These are phyloP conservation scores for Colletotrichum camelliae DNA, from an alignment of 2,329 filamentous ascomycete species.

Conservation along the genomic window DNA sequence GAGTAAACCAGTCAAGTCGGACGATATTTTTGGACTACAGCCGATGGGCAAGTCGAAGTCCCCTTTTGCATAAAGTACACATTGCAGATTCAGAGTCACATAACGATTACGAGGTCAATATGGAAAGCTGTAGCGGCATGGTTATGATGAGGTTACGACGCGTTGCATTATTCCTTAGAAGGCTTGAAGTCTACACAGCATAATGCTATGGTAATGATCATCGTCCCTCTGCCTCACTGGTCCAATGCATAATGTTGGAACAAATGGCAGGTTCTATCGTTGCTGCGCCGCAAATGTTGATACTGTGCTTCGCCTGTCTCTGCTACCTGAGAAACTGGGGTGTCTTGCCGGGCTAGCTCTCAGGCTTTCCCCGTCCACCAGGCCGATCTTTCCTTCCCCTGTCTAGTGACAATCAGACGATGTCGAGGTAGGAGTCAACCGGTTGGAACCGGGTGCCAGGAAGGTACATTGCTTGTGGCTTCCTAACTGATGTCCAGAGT, in stretches of 20 bases:
- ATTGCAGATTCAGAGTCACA: not conserved
- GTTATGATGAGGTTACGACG: not conserved
- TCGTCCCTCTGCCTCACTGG: not conserved
- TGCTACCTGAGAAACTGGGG: not conserved
- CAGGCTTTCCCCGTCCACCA: not conserved
- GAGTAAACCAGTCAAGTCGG: constrained; percentile 39
- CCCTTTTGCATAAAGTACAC: not conserved
- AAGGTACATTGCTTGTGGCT: not conserved
- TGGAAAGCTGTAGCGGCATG: not conserved
- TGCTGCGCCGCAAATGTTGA: not conserved
- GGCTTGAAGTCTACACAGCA: not conserved
- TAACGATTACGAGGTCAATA: not conserved
- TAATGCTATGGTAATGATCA: not conserved
- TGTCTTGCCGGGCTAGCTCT: not conserved
- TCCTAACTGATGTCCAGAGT: not conserved
- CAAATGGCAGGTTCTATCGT: not conserved
- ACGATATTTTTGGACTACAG: constrained; percentile 63
- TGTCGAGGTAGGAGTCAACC: not conserved
- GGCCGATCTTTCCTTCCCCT: not conserved
- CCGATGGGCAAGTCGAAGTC: constrained; percentile 38
- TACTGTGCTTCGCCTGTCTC: not conserved
- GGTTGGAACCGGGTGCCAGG: not conserved
- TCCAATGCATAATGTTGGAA: not conserved
- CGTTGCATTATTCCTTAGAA: not conserved
- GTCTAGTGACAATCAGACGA: not conserved